Evolutionary conservation across 306 rosid genomes (phyloP).

Genomic region (Trifolium dubium): DNA sequence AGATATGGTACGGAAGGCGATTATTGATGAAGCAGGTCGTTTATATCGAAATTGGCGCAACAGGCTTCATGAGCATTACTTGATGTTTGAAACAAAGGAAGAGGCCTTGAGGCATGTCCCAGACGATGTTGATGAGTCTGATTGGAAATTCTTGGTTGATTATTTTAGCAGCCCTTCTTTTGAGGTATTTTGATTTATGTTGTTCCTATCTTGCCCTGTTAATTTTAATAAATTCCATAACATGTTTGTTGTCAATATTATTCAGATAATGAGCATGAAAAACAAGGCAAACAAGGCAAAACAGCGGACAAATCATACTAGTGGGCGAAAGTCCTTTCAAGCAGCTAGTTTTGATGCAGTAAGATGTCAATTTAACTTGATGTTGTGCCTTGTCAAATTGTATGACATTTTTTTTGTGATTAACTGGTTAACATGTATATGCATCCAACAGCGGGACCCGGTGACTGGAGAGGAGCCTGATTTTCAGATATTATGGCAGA

Average conservation of each 20-base stretch:
- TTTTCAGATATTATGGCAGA: constrained; percentile 49
- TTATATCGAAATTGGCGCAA: constrained; percentile 52
- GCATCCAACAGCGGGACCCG: constrained; percentile 41
- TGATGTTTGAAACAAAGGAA: constrained; percentile 45
- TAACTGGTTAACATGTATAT: constrained; percentile 2
- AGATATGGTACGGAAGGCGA: constrained; percentile 41
- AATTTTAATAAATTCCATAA: constrained; percentile 24
- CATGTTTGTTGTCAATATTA: constrained; percentile 27
- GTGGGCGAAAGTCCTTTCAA: constrained; percentile 44
- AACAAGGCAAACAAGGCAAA: constrained; percentile 51
- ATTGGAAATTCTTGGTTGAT: constrained; percentile 50
- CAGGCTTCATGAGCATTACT: constrained; percentile 48
- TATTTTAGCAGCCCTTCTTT: constrained; percentile 51
- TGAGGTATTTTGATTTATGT: constrained; percentile 38
- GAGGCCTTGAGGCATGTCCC: constrained; percentile 50
- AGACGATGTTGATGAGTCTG: constrained; percentile 42
- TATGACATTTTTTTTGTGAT: background rate
- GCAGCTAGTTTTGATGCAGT: constrained; percentile 54
- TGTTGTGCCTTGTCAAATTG: background rate
- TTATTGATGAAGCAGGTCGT: constrained; percentile 46
- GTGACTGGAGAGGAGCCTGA: constrained; percentile 56
- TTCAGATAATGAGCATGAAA: constrained; percentile 44
- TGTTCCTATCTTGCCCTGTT: background rate
- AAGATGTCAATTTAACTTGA: constrained; percentile 34
- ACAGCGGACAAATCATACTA: constrained; percentile 34